Conservation (phyloP, 176 grass and related monocot genomes). For the Cocos nucifera region DNA sequence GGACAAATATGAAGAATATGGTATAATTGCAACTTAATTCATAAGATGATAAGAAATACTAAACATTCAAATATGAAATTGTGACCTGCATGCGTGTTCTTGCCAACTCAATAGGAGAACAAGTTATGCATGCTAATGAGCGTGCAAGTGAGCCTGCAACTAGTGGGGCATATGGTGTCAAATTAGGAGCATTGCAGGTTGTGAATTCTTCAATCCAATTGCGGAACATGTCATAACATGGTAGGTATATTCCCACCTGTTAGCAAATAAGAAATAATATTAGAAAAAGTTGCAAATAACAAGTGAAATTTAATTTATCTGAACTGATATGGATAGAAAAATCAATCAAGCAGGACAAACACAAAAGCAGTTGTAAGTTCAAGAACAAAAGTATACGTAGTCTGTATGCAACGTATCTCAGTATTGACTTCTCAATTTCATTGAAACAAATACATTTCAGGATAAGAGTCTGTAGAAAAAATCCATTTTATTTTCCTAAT, state of each 20-base stretch:
- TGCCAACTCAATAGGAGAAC: constrained; percentile 85
- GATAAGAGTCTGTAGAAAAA: no score
- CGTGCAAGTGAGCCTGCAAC: constrained; percentile 80
- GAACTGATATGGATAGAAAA: neutral
- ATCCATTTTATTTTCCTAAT: no score
- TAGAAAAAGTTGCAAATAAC: constrained; percentile 1
- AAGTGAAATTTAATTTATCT: neutral
- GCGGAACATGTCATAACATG: constrained; percentile 92
- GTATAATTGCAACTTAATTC: no score
- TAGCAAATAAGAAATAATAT: constrained; percentile 19
- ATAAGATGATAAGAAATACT: neutral
- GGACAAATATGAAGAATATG: no score
- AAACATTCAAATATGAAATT: neutral
- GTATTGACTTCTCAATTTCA: no score
- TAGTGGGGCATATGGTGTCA: constrained; percentile 70
- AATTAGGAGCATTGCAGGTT: constrained; percentile 51
- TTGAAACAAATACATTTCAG: no score
- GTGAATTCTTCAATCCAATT: constrained; percentile 79
- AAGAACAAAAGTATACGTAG: no score
- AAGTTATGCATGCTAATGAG: constrained; percentile 82
- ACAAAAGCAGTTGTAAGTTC: neutral
- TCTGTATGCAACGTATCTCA: no score
- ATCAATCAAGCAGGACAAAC: neutral
- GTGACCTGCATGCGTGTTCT: constrained; percentile 92
- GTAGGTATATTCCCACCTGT: constrained; percentile 98